Evolutionary conservation across 116 monocot species (phyloP).

Genomic region (Iris pallida): DNA sequence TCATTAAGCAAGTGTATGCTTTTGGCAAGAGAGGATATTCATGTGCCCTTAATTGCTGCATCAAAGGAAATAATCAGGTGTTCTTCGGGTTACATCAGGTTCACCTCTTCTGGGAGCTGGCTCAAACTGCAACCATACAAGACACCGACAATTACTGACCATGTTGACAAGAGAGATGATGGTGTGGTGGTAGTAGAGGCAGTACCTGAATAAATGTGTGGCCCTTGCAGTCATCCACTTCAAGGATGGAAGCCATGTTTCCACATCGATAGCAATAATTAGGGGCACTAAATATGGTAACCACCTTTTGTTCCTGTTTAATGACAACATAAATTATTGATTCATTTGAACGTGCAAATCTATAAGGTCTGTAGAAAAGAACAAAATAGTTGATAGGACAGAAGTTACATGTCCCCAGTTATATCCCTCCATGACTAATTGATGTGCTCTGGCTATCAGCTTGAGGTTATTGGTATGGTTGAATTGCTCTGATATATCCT

Average conservation of each 20-base stretch:
- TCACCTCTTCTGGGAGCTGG: conserved; percentile 90
- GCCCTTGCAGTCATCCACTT: conserved; percentile 83
- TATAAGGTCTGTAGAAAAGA: background rate
- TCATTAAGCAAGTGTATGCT: conserved; percentile 1
- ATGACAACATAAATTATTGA: background rate
- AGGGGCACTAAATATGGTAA: conserved; percentile 93
- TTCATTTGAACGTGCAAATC: background rate
- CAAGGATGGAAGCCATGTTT: conserved; percentile 93
- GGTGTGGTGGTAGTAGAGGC: background rate
- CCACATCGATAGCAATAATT: conserved; percentile 98
- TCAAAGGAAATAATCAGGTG: conserved; percentile 88
- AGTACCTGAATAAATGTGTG: conserved; percentile 83
- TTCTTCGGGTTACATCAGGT: conserved; percentile 85
- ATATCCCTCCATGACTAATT: conserved; percentile 94
- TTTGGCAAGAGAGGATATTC: background rate
- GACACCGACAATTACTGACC: background rate
- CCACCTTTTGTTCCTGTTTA: conserved; percentile 83
- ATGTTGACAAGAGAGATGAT: background rate
- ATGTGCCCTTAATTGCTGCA: conserved; percentile 4
- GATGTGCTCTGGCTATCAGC: conserved; percentile 94
- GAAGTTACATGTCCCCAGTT: conserved; percentile 88
- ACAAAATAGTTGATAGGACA: conserved; percentile 1
- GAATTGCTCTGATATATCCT: conserved; percentile 98
- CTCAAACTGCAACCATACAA: conserved; percentile 59
- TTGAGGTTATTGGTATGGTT: conserved; percentile 82